These are phyloP conservation scores for Dacryopinax spathularia DNA, from an alignment of 768 basidiomycete species.

Conservation along the genomic window DNA sequence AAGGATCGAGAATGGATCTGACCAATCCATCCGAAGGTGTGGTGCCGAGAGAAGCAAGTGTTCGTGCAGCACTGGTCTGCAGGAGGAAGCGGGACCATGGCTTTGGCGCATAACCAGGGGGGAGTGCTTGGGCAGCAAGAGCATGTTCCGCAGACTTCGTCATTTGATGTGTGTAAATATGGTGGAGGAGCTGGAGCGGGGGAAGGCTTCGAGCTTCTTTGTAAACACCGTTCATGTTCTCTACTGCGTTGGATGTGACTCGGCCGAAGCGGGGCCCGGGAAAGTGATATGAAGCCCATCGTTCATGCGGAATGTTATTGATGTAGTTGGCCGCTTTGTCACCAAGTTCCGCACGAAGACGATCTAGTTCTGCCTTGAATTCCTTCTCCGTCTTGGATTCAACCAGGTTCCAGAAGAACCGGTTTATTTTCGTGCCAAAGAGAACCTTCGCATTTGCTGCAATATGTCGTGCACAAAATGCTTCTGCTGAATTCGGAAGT, in stretches of 20 bases:
- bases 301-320: not conserved
- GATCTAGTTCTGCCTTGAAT: not conserved
- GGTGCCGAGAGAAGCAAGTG: not conserved
- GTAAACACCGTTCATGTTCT: not conserved
- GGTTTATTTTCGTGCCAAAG: not conserved
- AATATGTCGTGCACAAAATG: not conserved
- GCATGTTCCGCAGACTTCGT: not conserved
- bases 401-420: not conserved
- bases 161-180: not conserved
- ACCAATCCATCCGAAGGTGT: not conserved
- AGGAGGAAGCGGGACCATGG: not conserved
- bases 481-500: not conserved
- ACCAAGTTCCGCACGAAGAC: not conserved
- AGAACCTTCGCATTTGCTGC: not conserved
- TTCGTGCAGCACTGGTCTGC: not conserved
- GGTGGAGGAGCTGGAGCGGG: not conserved
- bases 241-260: not conserved
- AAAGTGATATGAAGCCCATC: not conserved
- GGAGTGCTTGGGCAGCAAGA: not conserved
- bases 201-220: not conserved
- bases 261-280: not conserved
- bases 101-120: not conserved
- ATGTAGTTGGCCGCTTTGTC: not conserved
- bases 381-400: not conserved
- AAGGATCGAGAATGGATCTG: not conserved